Evolutionary conservation across 1,284 basidiomycete genomes (phyloP).

Genomic region (Marasmius sp.): DNA sequence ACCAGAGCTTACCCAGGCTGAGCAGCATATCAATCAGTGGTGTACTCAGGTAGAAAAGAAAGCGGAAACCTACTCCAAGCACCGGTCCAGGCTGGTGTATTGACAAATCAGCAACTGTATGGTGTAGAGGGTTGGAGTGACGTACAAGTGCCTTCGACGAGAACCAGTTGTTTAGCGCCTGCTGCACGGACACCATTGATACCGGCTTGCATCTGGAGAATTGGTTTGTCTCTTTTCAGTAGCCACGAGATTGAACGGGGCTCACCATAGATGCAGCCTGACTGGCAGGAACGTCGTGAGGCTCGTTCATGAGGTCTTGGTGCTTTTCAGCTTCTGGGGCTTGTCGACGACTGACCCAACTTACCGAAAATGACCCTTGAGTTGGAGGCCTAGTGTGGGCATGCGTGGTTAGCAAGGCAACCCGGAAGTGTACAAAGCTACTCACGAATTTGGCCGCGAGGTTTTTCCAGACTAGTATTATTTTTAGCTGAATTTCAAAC

Average conservation of each 20-base stretch:
- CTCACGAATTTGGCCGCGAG: slow-evolving; percentile 53
- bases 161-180: slow-evolving; percentile 60
- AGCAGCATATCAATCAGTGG: slow-evolving; percentile 2
- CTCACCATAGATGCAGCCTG: slow-evolving; percentile 46
- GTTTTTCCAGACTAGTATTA: slow-evolving; percentile 51
- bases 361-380: slow-evolving; percentile 53
- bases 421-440: slow-evolving; percentile 9
- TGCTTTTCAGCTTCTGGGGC: no score
- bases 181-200: slow-evolving; percentile 60
- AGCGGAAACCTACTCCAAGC: slow-evolving; percentile 43
- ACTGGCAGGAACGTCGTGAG: slow-evolving; percentile 49
- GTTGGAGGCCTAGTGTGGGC: slow-evolving; percentile 43
- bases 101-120: slow-evolving; percentile 24
- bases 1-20: slow-evolving; percentile 55
- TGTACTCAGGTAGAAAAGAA: neutral
- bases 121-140: slow-evolving; percentile 19
- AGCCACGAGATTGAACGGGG: neutral
- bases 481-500: neutral
- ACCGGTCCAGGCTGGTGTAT: slow-evolving; percentile 38
- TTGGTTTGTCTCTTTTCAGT: neutral
- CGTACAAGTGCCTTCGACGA: slow-evolving; percentile 51
- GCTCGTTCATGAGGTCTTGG: slow-evolving; percentile 61
- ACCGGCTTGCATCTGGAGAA: slow-evolving; percentile 55
- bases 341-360: neutral
- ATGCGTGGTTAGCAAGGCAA: neutral